phyloP scores from a whole-genome alignment of 2,329 filamentous ascomycete species.

The Aspergillus ochraceus region DNA sequence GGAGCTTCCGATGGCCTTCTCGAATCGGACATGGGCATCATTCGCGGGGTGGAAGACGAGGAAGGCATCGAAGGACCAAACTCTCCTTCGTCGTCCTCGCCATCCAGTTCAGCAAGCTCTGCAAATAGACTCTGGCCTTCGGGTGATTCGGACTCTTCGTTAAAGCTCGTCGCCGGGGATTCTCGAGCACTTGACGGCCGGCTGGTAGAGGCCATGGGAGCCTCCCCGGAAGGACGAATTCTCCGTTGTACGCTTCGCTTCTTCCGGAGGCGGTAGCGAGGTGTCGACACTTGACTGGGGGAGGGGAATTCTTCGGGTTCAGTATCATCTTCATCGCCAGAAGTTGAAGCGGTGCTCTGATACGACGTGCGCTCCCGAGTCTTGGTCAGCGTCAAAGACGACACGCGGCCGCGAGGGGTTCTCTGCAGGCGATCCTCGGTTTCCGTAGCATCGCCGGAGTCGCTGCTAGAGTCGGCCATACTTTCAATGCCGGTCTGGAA shows the following conservation, averaged over 20 bases:
- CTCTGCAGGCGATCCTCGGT: constrained; percentile 63
- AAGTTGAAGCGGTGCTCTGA: constrained; percentile 86
- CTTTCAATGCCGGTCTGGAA: constrained; percentile 91
- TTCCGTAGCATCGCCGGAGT: constrained; percentile 77
- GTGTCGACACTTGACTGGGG: constrained; percentile 64
- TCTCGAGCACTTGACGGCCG: constrained; percentile 46
- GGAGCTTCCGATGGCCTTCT: constrained; percentile 33
- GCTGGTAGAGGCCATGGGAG: constrained; percentile 40
- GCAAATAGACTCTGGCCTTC: constrained; percentile 81
- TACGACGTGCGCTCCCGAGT: constrained; percentile 66
- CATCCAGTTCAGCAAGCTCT: constrained; percentile 79
- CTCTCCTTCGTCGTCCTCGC: constrained; percentile 66
- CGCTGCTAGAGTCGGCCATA: constrained; percentile 62
- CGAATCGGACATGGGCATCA: constrained; percentile 28
- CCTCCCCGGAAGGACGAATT: constrained; percentile 52
- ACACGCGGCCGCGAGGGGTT: constrained; percentile 41
- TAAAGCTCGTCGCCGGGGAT: constrained; percentile 55
- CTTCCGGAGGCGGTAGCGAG: constrained; percentile 70
- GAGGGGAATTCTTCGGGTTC: constrained; percentile 62
- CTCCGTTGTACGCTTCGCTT: constrained; percentile 64
- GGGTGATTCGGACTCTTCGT: constrained; percentile 47
- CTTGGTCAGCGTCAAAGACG: constrained; percentile 45
- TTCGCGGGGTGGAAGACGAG: constrained; percentile 41
- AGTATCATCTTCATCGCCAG: constrained; percentile 71
- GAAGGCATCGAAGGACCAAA: constrained; percentile 44